These are phyloP conservation scores for Barnettozyma siamensis DNA, from an alignment of 805 yeast species.

Conservation along the genomic window DNA sequence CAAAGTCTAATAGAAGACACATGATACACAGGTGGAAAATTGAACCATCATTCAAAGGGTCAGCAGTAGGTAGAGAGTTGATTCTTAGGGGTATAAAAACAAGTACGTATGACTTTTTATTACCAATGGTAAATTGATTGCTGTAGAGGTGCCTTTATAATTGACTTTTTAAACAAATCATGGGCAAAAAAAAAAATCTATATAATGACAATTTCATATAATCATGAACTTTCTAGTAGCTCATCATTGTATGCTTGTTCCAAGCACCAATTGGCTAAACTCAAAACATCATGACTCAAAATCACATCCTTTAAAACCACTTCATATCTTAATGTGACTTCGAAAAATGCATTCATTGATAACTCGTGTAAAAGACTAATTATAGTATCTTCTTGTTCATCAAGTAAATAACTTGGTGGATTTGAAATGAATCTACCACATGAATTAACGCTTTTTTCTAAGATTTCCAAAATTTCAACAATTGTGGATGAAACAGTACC, in stretches of 20 bases:
- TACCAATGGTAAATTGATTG: too few species aligned
- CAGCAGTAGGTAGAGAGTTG: too few species aligned
- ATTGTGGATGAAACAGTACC: slow-evolving; percentile 48
- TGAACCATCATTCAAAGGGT: too few species aligned
- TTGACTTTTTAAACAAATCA: too few species aligned
- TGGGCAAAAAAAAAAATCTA: too few species aligned
- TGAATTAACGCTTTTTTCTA: slow-evolving; percentile 56
- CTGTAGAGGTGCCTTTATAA: too few species aligned
- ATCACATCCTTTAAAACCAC: slow-evolving; percentile 58
- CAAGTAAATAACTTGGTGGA: slow-evolving; percentile 23
- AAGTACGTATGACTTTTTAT: too few species aligned
- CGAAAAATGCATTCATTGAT: slow-evolving; percentile 57
- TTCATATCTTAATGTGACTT: slow-evolving; percentile 59
- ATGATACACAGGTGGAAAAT: too few species aligned
- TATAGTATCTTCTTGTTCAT: slow-evolving; percentile 32
- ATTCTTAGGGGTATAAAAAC: too few species aligned
- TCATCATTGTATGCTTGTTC: slow-evolving; percentile 54
- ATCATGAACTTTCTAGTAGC: slow-evolving; percentile 14
- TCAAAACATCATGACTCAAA: slow-evolving; percentile 56
- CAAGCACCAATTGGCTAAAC: slow-evolving; percentile 66
- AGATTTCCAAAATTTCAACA: slow-evolving; percentile 50
- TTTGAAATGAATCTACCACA: slow-evolving; percentile 40
- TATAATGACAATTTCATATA: too few species aligned
- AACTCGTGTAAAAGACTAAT: slow-evolving; percentile 57
- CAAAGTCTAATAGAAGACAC: too few species aligned